These are phyloP conservation scores for Podila minutissima DNA, from an alignment of 192 early-diverging fungal genomes.

Conservation along the genomic window DNA sequence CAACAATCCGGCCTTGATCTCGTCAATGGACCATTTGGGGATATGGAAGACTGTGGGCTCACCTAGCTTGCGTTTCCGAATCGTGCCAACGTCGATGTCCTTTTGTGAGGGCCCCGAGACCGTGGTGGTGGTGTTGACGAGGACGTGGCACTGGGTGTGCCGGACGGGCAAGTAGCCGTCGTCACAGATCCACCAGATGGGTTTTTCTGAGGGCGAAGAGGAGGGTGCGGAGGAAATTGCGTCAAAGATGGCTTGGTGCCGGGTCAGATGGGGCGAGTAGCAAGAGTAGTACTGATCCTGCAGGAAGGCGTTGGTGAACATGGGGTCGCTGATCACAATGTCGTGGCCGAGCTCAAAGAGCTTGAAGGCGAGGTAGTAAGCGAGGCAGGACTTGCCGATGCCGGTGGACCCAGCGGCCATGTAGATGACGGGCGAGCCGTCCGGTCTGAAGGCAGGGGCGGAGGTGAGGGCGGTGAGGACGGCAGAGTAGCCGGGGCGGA, in stretches of 20 bases:
- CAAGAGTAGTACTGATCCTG: conserved; percentile 22
- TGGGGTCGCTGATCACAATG: conserved; percentile 46
- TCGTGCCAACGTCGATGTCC: conserved; percentile 8
- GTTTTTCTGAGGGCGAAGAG: not conserved
- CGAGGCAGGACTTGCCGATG: conserved; percentile 34
- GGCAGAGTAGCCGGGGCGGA: conserved; percentile 27
- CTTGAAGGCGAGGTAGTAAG: conserved; percentile 29
- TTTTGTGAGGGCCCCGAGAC: not conserved
- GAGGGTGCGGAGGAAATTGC: conserved; percentile 12
- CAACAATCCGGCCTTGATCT: conserved; percentile 28
- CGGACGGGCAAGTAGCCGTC: conserved; percentile 39
- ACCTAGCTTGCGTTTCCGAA: conserved; percentile 26
- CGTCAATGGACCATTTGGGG: conserved; percentile 34
- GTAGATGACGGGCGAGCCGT: conserved; percentile 11
- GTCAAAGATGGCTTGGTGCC: conserved; percentile 15
- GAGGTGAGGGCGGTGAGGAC: conserved; percentile 22
- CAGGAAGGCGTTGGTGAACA: conserved; percentile 44
- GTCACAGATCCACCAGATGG: conserved; percentile 45
- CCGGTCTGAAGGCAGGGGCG: not conserved
- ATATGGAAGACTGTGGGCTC: conserved; percentile 26
- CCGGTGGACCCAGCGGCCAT: conserved; percentile 25
- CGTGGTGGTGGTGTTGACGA: conserved; percentile 7
- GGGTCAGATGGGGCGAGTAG: conserved; percentile 35
- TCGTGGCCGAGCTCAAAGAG: conserved; percentile 34
- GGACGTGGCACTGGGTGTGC: conserved; percentile 17